Evolutionary conservation across 805 yeast species (phyloP), one percentile per base, ranked within the genome.

Genomic region (Zygotorulaspora sp.): DNA sequence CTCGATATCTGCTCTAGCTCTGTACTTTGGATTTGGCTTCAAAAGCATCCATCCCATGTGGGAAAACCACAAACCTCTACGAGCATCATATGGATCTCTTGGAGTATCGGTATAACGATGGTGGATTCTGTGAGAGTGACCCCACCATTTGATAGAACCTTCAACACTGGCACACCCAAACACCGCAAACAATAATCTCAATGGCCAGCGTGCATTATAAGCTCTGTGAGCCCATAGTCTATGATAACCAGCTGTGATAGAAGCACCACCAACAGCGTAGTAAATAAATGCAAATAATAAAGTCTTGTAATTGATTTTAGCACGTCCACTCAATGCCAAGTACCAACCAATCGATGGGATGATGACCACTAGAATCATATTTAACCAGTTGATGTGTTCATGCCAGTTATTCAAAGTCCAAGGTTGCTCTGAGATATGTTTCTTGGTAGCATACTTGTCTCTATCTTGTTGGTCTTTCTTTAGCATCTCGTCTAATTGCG

Each of bases 141-240:
- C 77, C 94, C 94, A 84, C 92, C 92, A 83, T 63, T 83, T 83
- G 61, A 83, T 78, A 28, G 90, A 82, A 48, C 94, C 94, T 62
- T 83, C 88, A 33, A 83, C 78, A 38, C 88, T 77, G 29, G 88
- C 83, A 22, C 90, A 86, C 47, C 94, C 94, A 53, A 83, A 83
- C 18, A 81, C 61, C 5, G 90, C 94, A 56, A 65, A 82, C 49
- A 80, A 75, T 29, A 81, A 54, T 49, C 78, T 73, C 29, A 80
- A 68, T 11, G 85, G 80, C 55, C 70, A 59, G 43, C 67, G 71
- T 11, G 83, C 88, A 38, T 72, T 71, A 53, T 78, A 83, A 13
- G 90, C 70, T 59, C 80, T 77, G 63, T 84, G 94, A 19, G 92
- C 68, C 78, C 80, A 84, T 47, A 81, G 67, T 63, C 94, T 70